Percentiles rank a stretch among this genome's conserved stretches.
phyloP scores from a whole-genome alignment of 2,329 filamentous ascomycete genomes.

The Hymenoscyphus albidus region DNA sequence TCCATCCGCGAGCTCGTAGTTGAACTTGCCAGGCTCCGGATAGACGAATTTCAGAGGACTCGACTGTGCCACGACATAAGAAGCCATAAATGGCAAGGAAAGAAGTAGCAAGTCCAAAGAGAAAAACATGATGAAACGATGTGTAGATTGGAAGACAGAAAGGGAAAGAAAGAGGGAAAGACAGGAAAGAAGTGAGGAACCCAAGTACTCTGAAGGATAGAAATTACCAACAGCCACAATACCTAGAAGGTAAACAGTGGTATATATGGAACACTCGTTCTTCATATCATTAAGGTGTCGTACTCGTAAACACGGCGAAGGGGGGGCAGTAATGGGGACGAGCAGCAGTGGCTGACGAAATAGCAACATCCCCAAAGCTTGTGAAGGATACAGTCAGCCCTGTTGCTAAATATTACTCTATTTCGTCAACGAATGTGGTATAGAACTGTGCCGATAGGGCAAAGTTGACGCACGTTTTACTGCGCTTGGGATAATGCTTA shows the following conservation, averaged over 20 bases:
- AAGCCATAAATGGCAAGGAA: background rate
- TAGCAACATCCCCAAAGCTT: background rate
- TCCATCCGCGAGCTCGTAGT: conserved; percentile 5
- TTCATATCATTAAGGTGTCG: background rate
- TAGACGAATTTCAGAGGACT: conserved; percentile 4
- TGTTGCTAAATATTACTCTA: background rate
- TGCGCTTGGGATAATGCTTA: background rate
- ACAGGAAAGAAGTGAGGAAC: background rate
- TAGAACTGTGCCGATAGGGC: background rate
- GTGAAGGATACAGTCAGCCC: conserved; percentile 1
- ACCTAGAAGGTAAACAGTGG: background rate
- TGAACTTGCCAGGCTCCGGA: conserved; percentile 8
- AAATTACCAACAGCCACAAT: background rate
- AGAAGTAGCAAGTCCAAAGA: conserved; percentile 1
- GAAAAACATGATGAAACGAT: background rate
- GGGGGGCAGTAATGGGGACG: background rate
- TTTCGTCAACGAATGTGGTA: background rate
- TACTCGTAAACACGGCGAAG: background rate
- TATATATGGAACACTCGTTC: conserved; percentile 7
- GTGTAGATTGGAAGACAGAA: background rate
- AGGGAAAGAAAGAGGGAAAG: background rate
- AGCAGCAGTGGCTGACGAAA: background rate
- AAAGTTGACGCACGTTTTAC: background rate
- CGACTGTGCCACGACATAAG: background rate
- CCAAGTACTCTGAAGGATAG: background rate